Base-by-base conservation (phyloP, 208 protist genomes). In the Crithidia fasciculata region DNA sequence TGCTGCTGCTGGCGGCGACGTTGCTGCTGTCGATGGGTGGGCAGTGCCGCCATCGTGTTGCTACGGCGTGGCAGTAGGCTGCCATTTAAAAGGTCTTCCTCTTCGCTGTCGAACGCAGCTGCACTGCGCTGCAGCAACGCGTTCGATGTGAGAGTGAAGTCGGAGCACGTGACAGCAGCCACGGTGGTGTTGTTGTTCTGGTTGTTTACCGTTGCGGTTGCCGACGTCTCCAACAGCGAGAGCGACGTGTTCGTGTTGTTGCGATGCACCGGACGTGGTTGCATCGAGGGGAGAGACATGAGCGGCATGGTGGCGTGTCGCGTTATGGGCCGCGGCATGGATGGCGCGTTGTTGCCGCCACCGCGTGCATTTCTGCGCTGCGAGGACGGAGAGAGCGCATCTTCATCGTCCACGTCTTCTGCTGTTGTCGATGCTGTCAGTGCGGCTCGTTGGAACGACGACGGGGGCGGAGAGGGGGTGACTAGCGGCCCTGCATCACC, bases 21-120 rank as follows among this genome's bases (percentile, higher is more conserved):
- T 15, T 55, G 50, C n/a, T 68, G 62, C 41, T 56, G 61, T 7
- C 40, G 47, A 8, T 68, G 62, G 10, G 62, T 68, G 0, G 62
- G 62, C 7, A 68, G 28, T 2, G 49, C 16, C 2, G 62, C 49
- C 49, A 68, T 68, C 37, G 62, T 68, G 50, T 57, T 68, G 49
- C 62, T 68, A 15, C 49, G 62, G 13, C 62, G 62, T 19, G 49
- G 62, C n/a, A 7, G 36, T 3, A 57, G 15, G 36, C 62, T 41
- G 3, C 61, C 61, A 41, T 50, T 41, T 7, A 66, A 2, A 6
- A 18, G 6, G 45, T 55, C 61, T 3, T 66, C 61, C 2, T 19
- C 6, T 3, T 66, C 16, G 28, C 58, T 37, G 58, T 13, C 13
- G 41, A 39, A 9, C 28, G 61, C 61, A 4, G 19, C 50, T 19